A percentile compares a stretch with the other conserved stretches of the same genome.
Conservation (phyloP, 805 yeast species). For the Brettanomyces bruxellensis region DNA sequence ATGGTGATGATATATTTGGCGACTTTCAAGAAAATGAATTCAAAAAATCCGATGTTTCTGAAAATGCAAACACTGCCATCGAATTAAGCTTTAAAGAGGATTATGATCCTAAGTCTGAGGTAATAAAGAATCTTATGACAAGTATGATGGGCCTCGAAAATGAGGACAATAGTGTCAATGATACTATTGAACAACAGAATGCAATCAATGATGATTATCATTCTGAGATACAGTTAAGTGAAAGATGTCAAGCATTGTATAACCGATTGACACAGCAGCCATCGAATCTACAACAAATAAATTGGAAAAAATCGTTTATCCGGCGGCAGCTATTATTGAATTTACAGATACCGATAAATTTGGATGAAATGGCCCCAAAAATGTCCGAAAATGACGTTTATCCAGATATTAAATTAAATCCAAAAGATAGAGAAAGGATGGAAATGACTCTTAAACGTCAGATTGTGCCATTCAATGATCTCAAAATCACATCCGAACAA, state of each 20-base stretch:
- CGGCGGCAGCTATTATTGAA: constrained; percentile 55
- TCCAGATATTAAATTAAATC: not conserved
- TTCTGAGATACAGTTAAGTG: constrained; percentile 10
- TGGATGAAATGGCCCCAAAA: constrained; percentile 39
- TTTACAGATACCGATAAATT: constrained; percentile 65
- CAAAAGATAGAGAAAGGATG: not conserved
- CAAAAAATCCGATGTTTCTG: constrained; percentile 5
- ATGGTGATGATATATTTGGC: constrained; percentile 6
- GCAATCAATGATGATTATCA: not conserved
- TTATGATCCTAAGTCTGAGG: not conserved
- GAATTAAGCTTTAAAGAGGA: constrained; percentile 4
- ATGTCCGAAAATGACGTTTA: not conserved
- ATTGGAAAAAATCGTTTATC: constrained; percentile 62
- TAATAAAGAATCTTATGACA: constrained; percentile 7
- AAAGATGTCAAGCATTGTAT: constrained; percentile 17
- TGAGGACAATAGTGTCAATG: no score
- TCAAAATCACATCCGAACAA: constrained; percentile 24
- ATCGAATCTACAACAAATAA: constrained; percentile 46
- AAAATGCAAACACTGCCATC: not conserved
- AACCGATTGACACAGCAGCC: constrained; percentile 20
- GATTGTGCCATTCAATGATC: constrained; percentile 26
- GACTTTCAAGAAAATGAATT: constrained; percentile 16
- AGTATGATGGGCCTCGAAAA: constrained; percentile 4
- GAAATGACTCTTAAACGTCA: constrained; percentile 4
- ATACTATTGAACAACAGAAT: not conserved